A percentile compares a stretch with the other conserved stretches of the same genome.
phyloP scores from a whole-genome alignment of 1,284 basidiomycete genomes.

The Moesziomyces sp. region DNA sequence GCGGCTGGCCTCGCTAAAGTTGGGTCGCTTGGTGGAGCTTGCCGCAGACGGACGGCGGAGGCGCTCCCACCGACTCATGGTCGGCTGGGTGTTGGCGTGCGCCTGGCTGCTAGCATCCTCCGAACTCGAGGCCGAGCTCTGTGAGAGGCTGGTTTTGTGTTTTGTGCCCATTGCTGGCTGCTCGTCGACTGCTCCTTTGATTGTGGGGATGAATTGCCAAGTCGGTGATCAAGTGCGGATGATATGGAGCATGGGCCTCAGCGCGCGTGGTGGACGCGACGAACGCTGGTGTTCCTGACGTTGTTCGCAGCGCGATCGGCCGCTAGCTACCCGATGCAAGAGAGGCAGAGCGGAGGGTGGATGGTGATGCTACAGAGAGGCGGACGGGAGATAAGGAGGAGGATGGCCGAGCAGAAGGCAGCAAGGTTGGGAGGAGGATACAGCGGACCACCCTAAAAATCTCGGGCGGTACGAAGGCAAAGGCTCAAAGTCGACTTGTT shows the following conservation, averaged over 20 bases:
- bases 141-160: constrained; percentile 36
- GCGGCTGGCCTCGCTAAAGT: constrained; percentile 31
- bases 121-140: constrained; percentile 40
- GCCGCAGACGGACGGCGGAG: constrained; percentile 39
- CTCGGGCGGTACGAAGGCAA: background rate
- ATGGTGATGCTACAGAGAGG: too few relatives aligned
- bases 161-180: constrained; percentile 28
- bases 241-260: background rate
- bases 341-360: too few relatives aligned
- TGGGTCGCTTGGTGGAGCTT: constrained; percentile 40
- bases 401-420: too few relatives aligned
- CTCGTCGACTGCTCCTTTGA: too few relatives aligned
- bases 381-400: too few relatives aligned
- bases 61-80: constrained; percentile 44
- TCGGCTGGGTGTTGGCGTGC: constrained; percentile 4
- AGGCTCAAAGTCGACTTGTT: background rate
- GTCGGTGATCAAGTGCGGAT: background rate
- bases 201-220: background rate
- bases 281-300: background rate
- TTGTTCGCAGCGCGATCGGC: too few relatives aligned
- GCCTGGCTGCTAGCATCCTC: constrained; percentile 32
- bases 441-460: background rate
- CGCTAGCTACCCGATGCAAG: too few relatives aligned
- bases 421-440: background rate
- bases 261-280: background rate